Percentiles rank a stretch among this genome's conserved stretches.
These are phyloP conservation scores for Rubroboletus pulcherrimus DNA, from an alignment of 768 basidiomycete genomes.

Conservation along the genomic window DNA sequence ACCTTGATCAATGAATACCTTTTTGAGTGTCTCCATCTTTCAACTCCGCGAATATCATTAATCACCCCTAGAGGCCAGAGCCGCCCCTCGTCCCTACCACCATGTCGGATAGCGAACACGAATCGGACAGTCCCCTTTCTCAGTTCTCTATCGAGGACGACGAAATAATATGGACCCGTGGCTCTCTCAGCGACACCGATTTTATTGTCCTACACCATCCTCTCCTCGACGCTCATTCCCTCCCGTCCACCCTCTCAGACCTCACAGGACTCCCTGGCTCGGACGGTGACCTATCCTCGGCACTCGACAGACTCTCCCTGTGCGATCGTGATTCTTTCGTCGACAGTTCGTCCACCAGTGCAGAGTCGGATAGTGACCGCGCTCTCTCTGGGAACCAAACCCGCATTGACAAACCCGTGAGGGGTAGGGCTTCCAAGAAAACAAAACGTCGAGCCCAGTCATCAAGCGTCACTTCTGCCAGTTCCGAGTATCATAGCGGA, in stretches of 20 bases:
- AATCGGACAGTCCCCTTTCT: slow-evolving; percentile 9
- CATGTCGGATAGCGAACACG: slow-evolving; percentile 12
- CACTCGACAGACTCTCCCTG: slow-evolving; percentile 21
- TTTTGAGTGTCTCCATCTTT: not conserved
- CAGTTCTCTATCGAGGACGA: slow-evolving; percentile 23
- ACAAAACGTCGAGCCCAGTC: not conserved
- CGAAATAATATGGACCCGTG: slow-evolving; percentile 17
- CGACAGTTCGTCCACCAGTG: slow-evolving; percentile 2
- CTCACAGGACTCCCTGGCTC: not conserved
- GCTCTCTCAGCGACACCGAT: slow-evolving; percentile 15
- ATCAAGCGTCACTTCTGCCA: slow-evolving; percentile 1
- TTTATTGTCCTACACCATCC: slow-evolving; percentile 25
- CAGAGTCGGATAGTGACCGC: slow-evolving; percentile 6
- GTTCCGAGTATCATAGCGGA: slow-evolving; percentile 9
- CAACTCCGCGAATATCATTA: slow-evolving; percentile 16
- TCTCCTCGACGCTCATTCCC: slow-evolving; percentile 11
- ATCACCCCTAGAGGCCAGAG: not conserved
- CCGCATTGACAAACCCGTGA: not conserved
- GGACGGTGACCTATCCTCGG: slow-evolving; percentile 11
- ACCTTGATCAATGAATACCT: not conserved
- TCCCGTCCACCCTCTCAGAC: slow-evolving; percentile 12
- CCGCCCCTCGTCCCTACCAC: not conserved
- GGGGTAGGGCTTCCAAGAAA: not conserved
- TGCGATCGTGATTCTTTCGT: not conserved
- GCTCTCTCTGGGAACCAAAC: not conserved